These are phyloP conservation scores for Vachellia pachyceras DNA, from an alignment of 306 rosid species.

Conservation along the genomic window DNA sequence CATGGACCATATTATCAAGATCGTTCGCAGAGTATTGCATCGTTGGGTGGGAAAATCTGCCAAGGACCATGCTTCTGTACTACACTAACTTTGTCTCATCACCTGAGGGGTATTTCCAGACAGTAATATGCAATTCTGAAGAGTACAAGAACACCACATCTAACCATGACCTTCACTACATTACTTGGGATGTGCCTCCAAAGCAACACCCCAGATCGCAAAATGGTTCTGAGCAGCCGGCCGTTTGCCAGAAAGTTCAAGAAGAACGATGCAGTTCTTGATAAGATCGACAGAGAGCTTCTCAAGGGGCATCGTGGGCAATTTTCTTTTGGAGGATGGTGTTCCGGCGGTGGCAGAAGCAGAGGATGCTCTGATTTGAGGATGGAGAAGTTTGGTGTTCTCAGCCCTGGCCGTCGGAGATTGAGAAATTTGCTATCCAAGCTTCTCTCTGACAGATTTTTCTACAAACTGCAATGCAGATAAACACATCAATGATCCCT, in stretches of 20 bases:
- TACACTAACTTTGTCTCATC: constrained; percentile 90
- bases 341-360: constrained; percentile 45
- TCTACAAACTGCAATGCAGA: constrained; percentile 59
- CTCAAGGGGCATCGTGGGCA: constrained; percentile 55
- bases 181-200: constrained; percentile 91
- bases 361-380: constrained; percentile 54
- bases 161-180: constrained; percentile 91
- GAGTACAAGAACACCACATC: constrained; percentile 75
- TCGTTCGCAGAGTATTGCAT: constrained; percentile 68
- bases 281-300: constrained; percentile 71
- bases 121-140: constrained; percentile 77
- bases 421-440: constrained; percentile 55
- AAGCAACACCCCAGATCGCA: constrained; percentile 83
- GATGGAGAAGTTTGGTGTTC: constrained; percentile 58
- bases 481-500: constrained; percentile 38
- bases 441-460: constrained; percentile 51
- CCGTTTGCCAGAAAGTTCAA: constrained; percentile 92
- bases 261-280: constrained; percentile 64
- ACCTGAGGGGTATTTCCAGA: constrained; percentile 94
- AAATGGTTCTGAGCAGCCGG: constrained; percentile 67
- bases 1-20: constrained; percentile 80
- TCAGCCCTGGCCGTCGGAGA: constrained; percentile 74
- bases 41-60: constrained; percentile 90
- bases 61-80: constrained; percentile 87
- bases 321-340: constrained; percentile 80